Conservation (phyloP, 2,329 filamentous ascomycete species). For the Exutisphaerella laricina region DNA sequence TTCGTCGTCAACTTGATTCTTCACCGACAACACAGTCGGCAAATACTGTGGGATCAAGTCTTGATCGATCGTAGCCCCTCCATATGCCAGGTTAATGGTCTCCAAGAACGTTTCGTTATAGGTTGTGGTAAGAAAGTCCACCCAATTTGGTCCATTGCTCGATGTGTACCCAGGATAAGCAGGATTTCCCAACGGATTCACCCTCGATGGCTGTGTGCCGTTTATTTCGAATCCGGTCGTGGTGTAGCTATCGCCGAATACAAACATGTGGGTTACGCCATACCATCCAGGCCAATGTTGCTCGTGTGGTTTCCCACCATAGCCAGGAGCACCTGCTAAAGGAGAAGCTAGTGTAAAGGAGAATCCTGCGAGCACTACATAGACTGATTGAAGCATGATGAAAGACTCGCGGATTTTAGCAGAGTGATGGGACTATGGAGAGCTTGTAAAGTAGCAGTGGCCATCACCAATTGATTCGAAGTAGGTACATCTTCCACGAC, state of each 20-base stretch:
- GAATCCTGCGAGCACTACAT: background rate
- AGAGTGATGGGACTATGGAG: no score
- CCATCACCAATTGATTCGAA: no score
- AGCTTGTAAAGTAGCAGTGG: no score
- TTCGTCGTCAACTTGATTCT: constrained; percentile 45
- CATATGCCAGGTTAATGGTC: constrained; percentile 50
- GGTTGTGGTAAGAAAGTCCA: constrained; percentile 45
- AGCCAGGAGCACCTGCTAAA: background rate
- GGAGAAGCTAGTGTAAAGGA: background rate
- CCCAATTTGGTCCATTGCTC: constrained; percentile 49
- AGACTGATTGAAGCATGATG: background rate
- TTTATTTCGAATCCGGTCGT: constrained; percentile 54
- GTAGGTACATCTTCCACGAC: no score
- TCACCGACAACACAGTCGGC: constrained; percentile 47
- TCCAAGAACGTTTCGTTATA: constrained; percentile 45
- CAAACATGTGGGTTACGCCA: constrained; percentile 9
- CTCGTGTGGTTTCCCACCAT: background rate
- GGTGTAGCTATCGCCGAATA: constrained; percentile 55
- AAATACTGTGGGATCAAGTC: constrained; percentile 48
- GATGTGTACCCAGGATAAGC: constrained; percentile 38
- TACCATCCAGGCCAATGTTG: constrained; percentile 1
- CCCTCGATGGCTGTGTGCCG: constrained; percentile 46
- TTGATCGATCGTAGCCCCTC: constrained; percentile 40
- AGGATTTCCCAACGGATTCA: constrained; percentile 59
- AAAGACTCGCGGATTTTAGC: no score